Evolutionary conservation across 139 green algal genomes (phyloP).

Genomic region (Spirogloea muscicola): DNA sequence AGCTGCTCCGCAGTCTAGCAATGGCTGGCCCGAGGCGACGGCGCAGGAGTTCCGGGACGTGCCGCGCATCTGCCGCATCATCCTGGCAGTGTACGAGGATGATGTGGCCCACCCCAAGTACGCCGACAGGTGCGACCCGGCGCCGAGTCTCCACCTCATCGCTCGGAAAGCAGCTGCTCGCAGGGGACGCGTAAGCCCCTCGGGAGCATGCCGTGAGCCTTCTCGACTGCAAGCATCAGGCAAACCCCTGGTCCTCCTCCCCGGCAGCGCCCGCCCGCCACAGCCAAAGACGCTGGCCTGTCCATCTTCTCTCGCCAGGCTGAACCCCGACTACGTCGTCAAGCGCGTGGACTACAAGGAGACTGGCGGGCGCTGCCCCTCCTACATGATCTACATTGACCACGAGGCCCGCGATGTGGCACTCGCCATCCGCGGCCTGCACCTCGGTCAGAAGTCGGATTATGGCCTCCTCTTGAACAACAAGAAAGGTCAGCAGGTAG

Average conservation of each 20-base stretch:
- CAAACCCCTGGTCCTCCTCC: too few species aligned
- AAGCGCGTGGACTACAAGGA: constrained; percentile 4
- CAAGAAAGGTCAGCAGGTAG: constrained; percentile 30
- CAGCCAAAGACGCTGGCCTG: too few species aligned
- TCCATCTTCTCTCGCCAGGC: too few species aligned
- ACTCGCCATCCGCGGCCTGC: constrained; percentile 10
- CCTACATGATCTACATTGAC: constrained; percentile 40
- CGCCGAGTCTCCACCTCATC: too few species aligned
- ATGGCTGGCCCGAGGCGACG: constrained; percentile 16
- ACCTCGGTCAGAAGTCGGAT: constrained; percentile 4
- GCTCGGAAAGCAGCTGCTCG: too few species aligned
- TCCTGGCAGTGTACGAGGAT: constrained; percentile 15
- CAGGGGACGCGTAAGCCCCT: too few species aligned
- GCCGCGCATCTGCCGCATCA: constrained; percentile 15
- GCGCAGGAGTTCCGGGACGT: constrained; percentile 17
- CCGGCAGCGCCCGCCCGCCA: too few species aligned
- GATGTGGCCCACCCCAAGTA: constrained; percentile 6
- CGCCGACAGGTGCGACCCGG: too few species aligned
- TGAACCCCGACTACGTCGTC: constrained; percentile 12
- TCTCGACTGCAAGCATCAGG: too few species aligned
- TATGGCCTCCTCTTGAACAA: constrained; percentile 28
- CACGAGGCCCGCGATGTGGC: constrained; percentile 19
- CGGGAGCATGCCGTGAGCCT: too few species aligned
- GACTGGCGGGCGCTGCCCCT: constrained; percentile 11
- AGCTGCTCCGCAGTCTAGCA: too few species aligned